Percentiles rank a stretch among this genome's conserved stretches.
Conservation (phyloP, 495 filamentous ascomycete genomes). For the Neurospora sp. region DNA sequence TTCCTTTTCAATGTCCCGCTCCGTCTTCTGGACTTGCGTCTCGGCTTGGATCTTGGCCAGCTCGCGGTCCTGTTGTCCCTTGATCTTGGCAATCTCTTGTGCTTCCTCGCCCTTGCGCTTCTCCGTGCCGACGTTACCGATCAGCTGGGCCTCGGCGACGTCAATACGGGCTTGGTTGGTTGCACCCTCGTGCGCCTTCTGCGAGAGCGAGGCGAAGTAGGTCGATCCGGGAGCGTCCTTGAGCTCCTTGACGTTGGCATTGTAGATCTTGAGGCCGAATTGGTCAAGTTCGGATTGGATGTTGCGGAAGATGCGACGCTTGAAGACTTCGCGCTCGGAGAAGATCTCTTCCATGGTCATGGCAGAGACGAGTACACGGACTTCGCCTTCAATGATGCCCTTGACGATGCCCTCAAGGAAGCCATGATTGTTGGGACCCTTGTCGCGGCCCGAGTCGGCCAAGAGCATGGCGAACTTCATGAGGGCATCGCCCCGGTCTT, state of each 20-base stretch:
- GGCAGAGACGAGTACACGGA: conserved; percentile 61
- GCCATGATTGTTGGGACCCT: conserved; percentile 33
- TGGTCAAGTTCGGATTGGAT: conserved; percentile 66
- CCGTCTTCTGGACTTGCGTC: conserved; percentile 71
- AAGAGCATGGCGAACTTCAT: conserved; percentile 71
- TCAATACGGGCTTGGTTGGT: conserved; percentile 57
- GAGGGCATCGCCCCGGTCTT: conserved; percentile 45
- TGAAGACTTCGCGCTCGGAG: conserved; percentile 69
- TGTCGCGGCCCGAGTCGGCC: conserved; percentile 44
- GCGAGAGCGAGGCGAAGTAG: conserved; percentile 68
- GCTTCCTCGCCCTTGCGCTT: conserved; percentile 67
- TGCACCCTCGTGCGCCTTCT: conserved; percentile 76
- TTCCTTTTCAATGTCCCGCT: conserved; percentile 71
- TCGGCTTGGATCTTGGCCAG: conserved; percentile 75
- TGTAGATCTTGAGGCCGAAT: conserved; percentile 66
- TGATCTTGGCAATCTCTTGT: conserved; percentile 72
- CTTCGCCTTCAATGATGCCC: conserved; percentile 83
- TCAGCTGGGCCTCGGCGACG: conserved; percentile 69
- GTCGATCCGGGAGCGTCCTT: conserved; percentile 65
- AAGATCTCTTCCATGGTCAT: conserved; percentile 89
- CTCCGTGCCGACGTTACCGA: conserved; percentile 70
- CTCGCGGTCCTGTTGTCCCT: conserved; percentile 68
- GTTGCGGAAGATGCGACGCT: conserved; percentile 64
- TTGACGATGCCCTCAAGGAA: conserved; percentile 80
- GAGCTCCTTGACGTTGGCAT: conserved; percentile 73